phyloP scores from a whole-genome alignment of 371 early-diverging fungal species.

The Quaeritorhiza haematococci region DNA sequence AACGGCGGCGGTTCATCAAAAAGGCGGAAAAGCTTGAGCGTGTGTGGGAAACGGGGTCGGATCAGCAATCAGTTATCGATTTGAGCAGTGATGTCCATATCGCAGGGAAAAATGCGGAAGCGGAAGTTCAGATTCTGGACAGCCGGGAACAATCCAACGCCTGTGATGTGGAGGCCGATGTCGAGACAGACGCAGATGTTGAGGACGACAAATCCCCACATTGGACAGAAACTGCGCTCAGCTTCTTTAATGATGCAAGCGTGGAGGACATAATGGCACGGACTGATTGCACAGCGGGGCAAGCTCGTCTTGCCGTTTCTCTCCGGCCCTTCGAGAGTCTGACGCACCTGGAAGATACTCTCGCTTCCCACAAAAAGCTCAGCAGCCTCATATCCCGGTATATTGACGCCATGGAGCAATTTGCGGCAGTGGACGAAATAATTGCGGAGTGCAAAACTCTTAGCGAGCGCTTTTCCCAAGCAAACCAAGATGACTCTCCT shows the following conservation, averaged over 20 bases:
- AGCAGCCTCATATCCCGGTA: constrained; percentile 1
- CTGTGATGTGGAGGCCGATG: no score
- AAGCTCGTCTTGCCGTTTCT: not conserved
- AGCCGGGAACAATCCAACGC: no score
- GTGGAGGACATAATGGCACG: not conserved
- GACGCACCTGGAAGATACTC: not conserved
- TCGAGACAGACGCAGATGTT: no score
- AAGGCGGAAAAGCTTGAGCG: no score
- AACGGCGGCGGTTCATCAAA: no score
- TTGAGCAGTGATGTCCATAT: no score
- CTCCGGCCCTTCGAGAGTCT: not conserved
- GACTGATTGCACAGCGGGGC: not conserved
- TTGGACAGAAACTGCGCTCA: not conserved
- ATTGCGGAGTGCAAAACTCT: constrained; percentile 17
- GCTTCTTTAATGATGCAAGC: not conserved
- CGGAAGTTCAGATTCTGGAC: no score
- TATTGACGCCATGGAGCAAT: not conserved
- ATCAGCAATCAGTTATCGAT: no score
- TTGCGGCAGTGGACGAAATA: constrained; percentile 15
- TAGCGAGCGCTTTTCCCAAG: constrained; percentile 22
- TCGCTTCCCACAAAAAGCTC: not conserved
- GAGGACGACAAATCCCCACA: no score
- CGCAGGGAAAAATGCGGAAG: no score
- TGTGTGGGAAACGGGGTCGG: no score
- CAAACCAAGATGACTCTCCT: not conserved